Conservation (phyloP, 2,329 filamentous ascomycete genomes). For the Botrytis squamosa region DNA sequence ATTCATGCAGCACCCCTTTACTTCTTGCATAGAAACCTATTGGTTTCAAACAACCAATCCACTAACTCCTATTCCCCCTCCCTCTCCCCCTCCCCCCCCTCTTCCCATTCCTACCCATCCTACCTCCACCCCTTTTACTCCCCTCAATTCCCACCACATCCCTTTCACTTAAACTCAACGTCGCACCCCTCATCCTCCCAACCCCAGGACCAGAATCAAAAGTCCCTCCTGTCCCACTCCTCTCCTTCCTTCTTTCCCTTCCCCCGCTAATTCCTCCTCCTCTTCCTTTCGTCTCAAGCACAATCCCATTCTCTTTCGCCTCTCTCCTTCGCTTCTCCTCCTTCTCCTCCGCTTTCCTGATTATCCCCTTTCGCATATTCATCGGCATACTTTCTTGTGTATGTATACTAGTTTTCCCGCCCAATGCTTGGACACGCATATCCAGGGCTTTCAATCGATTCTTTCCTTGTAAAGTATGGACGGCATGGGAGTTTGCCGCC, state of each 20-base stretch:
- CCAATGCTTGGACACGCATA: slow-evolving; percentile 76
- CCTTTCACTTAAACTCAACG: slow-evolving; percentile 72
- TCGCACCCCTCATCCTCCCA: slow-evolving; percentile 73
- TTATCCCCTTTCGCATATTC: slow-evolving; percentile 81
- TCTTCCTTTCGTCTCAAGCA: slow-evolving; percentile 65
- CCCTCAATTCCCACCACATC: slow-evolving; percentile 74
- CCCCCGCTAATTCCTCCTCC: slow-evolving; percentile 47
- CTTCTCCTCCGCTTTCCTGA: slow-evolving; percentile 59
- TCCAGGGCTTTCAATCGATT: slow-evolving; percentile 81
- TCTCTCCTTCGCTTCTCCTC: slow-evolving; percentile 73
- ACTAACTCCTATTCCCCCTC: slow-evolving; percentile 8
- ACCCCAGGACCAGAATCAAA: slow-evolving; percentile 74
- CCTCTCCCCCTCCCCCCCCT: slow-evolving; percentile 22
- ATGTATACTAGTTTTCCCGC: slow-evolving; percentile 72
- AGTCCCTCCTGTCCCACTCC: slow-evolving; percentile 49
- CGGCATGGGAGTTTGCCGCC: slow-evolving; percentile 40
- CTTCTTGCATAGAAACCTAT: neutral
- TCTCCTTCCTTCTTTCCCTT: slow-evolving; percentile 48
- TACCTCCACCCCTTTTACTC: slow-evolving; percentile 41
- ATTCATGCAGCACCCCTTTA: neutral
- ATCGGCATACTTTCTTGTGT: slow-evolving; percentile 87
- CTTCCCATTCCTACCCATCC: slow-evolving; percentile 36
- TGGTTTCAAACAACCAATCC: neutral
- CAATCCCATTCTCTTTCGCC: slow-evolving; percentile 85
- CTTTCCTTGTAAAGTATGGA: slow-evolving; percentile 55